A percentile compares a stretch with the other conserved stretches of the same genome.
Conservation (phyloP, 352 stramenopile species). For the Globisporangium splendens region DNA sequence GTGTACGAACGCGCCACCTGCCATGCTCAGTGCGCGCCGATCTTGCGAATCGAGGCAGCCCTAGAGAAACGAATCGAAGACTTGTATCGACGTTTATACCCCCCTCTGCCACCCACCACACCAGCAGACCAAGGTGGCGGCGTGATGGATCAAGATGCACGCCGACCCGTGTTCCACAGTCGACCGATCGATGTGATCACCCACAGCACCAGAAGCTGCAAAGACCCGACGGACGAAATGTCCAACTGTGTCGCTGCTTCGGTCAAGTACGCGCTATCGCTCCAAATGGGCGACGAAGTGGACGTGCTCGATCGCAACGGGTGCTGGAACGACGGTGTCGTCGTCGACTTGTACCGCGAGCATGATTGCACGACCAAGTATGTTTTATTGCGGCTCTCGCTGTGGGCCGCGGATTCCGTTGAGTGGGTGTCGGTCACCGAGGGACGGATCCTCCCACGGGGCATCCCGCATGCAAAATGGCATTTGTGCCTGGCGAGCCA, state of each 20-base stretch:
- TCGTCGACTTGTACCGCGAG: constrained; percentile 59
- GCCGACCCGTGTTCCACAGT: constrained; percentile 29
- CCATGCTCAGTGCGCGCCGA: constrained; percentile 46
- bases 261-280: constrained; percentile 59
- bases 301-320: constrained; percentile 77
- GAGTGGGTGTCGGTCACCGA: constrained; percentile 75
- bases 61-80: constrained; percentile 45
- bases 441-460: constrained; percentile 67
- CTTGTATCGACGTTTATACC: constrained; percentile 54
- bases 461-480: constrained; percentile 45
- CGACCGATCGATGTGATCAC: constrained; percentile 45
- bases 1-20: constrained; percentile 54
- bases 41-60: constrained; percentile 44
- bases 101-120: constrained; percentile 6
- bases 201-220: constrained; percentile 33
- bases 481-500: constrained; percentile 38
- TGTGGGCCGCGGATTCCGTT: constrained; percentile 48
- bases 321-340: constrained; percentile 79
- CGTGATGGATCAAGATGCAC: constrained; percentile 8
- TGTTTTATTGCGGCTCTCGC: constrained; percentile 58
- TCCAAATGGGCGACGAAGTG: constrained; percentile 58
- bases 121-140: constrained; percentile 3
- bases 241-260: constrained; percentile 45
- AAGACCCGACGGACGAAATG: constrained; percentile 9
- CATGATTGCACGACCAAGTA: constrained; percentile 38